phyloP scores from a whole-genome alignment of 495 filamentous ascomycete species.

The Aspergillus homomorphus region DNA sequence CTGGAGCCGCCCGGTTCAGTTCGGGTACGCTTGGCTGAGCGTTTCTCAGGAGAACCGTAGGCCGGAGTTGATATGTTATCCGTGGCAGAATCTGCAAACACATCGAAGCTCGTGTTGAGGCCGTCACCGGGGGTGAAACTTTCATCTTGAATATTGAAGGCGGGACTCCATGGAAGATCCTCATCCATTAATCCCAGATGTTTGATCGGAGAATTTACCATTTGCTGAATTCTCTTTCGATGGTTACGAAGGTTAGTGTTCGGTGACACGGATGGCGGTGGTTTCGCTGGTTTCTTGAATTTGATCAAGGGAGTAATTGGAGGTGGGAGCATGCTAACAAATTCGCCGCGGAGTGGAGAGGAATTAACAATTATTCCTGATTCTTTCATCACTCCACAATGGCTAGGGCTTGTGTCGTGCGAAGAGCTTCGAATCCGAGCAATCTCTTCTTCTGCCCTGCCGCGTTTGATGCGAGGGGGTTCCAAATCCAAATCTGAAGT shows the following conservation, averaged over 20 bases:
- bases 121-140: constrained; percentile 47
- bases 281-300: constrained; percentile 76
- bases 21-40: constrained; percentile 60
- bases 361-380: constrained; percentile 48
- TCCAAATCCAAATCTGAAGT: constrained; percentile 71
- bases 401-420: constrained; percentile 78
- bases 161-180: constrained; percentile 71
- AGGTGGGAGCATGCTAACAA: constrained; percentile 63
- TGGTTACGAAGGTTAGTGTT: constrained; percentile 94
- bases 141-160: constrained; percentile 63
- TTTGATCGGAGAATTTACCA: constrained; percentile 85
- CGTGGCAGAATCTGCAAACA: constrained; percentile 63
- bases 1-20: constrained; percentile 47
- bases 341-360: constrained; percentile 56
- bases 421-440: constrained; percentile 88
- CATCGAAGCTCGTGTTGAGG: constrained; percentile 60
- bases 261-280: constrained; percentile 84
- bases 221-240: constrained; percentile 76
- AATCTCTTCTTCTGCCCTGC: constrained; percentile 93
- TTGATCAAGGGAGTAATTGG: constrained; percentile 85
- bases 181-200: constrained; percentile 63
- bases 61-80: constrained; percentile 48
- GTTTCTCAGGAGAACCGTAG: constrained; percentile 74
- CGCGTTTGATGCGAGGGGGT: constrained; percentile 75
- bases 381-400: constrained; percentile 50